Percentiles rank a stretch among this genome's conserved stretches.
These are phyloP conservation scores for Colletotrichum sp. DNA, from an alignment of 2,329 filamentous ascomycete genomes.

Conservation along the genomic window DNA sequence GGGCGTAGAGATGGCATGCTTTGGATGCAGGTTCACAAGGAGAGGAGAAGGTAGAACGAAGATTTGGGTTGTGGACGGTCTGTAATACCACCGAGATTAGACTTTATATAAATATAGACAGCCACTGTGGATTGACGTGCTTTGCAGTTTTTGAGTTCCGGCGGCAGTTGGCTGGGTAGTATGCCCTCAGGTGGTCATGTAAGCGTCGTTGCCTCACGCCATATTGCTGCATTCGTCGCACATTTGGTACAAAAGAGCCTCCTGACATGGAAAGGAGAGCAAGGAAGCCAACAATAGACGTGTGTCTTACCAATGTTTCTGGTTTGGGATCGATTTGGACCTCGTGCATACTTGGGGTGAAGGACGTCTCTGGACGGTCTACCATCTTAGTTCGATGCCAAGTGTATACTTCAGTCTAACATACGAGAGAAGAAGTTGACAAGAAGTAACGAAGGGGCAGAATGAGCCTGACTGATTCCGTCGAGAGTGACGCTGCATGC, in stretches of 20 bases:
- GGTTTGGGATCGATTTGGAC: too few species aligned
- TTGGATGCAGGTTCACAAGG: background rate
- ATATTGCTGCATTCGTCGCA: background rate
- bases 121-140: background rate
- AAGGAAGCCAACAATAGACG: too few species aligned
- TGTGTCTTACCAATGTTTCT: too few species aligned
- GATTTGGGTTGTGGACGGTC: background rate
- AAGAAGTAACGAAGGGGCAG: background rate
- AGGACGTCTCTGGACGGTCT: background rate
- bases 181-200: background rate
- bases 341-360: background rate
- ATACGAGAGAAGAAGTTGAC: rapidly evolving
- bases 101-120: rapidly evolving
- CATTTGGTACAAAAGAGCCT: background rate
- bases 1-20: background rate
- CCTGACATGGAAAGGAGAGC: too few species aligned
- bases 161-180: background rate
- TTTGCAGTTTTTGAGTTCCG: too few species aligned
- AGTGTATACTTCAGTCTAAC: rapidly evolving
- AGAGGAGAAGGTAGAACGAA: too few species aligned
- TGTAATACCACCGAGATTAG: background rate
- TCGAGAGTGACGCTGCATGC: too few species aligned
- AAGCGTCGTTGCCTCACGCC: background rate
- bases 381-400: background rate
- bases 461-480: too few species aligned